Percentiles rank a stretch among this genome's conserved stretches.
phyloP scores from a whole-genome alignment of 2,329 filamentous ascomycete species.

The Microdochium paspali region DNA sequence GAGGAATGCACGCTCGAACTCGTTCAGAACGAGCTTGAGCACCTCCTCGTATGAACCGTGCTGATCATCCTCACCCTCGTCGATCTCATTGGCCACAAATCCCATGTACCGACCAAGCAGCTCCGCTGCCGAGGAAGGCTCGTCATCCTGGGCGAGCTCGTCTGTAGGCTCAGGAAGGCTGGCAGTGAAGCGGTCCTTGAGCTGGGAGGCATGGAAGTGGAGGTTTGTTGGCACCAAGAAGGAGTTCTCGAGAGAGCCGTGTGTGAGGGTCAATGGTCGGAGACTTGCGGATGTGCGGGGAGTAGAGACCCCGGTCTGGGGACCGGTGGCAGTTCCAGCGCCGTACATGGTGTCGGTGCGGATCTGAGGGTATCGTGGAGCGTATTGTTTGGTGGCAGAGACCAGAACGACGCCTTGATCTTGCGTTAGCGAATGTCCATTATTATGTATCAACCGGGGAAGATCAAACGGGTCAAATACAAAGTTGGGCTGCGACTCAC shows the following conservation, averaged over 20 bases:
- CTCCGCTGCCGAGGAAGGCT: constrained; percentile 92
- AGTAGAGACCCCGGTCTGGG: constrained; percentile 94
- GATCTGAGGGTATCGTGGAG: constrained; percentile 36
- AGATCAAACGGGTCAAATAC: no score
- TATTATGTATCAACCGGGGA: no score
- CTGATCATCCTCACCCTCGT: constrained; percentile 82
- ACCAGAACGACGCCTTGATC: neutral
- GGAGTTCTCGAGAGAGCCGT: constrained; percentile 92
- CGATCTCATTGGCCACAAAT: constrained; percentile 79
- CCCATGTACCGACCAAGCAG: constrained; percentile 90
- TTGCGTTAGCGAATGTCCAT: neutral
- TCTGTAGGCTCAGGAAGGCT: constrained; percentile 87
- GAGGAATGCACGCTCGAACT: constrained; percentile 93
- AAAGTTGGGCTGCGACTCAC: neutral
- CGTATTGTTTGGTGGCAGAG: constrained; percentile 8
- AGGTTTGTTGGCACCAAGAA: constrained; percentile 92
- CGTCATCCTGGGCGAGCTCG: constrained; percentile 94
- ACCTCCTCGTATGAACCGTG: constrained; percentile 88
- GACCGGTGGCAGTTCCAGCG: constrained; percentile 67
- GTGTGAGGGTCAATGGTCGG: constrained; percentile 79
- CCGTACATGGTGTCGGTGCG: constrained; percentile 66
- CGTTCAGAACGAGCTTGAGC: constrained; percentile 82
- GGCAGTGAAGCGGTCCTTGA: constrained; percentile 82
- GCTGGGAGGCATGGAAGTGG: constrained; percentile 90
- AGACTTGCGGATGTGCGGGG: constrained; percentile 89